A percentile compares a stretch with the other conserved stretches of the same genome.
phyloP scores from a whole-genome alignment of 129 eudicot genomes.

The Centella asiatica region DNA sequence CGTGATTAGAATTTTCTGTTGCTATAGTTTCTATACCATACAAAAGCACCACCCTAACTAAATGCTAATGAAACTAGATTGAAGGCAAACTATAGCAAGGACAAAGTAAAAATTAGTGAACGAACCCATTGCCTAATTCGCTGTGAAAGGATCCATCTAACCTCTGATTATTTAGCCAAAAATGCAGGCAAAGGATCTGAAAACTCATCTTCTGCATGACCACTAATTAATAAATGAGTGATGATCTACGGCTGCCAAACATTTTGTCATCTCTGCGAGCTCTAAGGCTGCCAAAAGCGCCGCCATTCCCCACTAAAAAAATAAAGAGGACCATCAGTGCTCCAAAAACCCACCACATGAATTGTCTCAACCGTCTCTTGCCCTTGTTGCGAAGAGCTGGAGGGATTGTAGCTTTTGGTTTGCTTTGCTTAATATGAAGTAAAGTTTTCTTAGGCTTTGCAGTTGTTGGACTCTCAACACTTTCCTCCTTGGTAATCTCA shows the following conservation, averaged over 20 bases:
- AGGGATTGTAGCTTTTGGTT: constrained; percentile 61
- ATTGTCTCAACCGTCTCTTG: constrained; percentile 39
- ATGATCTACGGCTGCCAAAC: not conserved
- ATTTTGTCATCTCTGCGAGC: not conserved
- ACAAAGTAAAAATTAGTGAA: no score
- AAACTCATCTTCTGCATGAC: no score
- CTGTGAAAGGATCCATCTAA: no score
- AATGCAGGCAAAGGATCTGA: no score
- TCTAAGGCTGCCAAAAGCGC: constrained; percentile 26
- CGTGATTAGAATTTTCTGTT: no score
- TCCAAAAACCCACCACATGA: constrained; percentile 24
- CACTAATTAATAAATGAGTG: no score
- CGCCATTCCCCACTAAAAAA: constrained; percentile 4
- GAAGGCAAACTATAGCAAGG: no score
- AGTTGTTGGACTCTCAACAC: not conserved
- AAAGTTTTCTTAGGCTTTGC: constrained; percentile 22
- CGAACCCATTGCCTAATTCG: no score
- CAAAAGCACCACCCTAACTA: no score
- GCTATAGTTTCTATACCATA: no score
- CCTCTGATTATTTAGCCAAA: no score
- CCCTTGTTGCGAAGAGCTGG: constrained; percentile 65
- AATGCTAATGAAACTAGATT: no score
- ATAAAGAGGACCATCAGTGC: constrained; percentile 15
- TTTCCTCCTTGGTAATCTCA: constrained; percentile 23
- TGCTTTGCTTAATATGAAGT: constrained; percentile 34